These are phyloP conservation scores for Leucocoprinus birnbaumii DNA, from an alignment of 768 basidiomycete genomes.

Conservation along the genomic window DNA sequence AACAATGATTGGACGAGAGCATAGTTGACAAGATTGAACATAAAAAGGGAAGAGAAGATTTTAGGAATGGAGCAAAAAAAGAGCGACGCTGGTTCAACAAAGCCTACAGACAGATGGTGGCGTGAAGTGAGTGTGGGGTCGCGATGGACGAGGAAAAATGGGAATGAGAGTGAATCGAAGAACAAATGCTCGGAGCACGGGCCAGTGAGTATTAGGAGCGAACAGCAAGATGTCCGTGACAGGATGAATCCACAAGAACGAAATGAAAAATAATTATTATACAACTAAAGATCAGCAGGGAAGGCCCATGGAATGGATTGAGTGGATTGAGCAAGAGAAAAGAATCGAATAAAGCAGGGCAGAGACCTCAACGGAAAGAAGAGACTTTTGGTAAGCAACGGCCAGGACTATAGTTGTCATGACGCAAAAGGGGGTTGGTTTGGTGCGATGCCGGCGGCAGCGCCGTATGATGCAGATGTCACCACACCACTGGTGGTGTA, in stretches of 20 bases:
- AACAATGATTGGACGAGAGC: background rate
- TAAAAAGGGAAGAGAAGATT: background rate
- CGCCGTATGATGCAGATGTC: background rate
- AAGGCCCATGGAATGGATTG: background rate
- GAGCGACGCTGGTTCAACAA: background rate
- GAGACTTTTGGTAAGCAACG: background rate
- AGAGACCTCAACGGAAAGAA: background rate
- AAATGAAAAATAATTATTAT: background rate
- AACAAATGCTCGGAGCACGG: background rate
- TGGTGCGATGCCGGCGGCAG: background rate
- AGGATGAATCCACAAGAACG: background rate
- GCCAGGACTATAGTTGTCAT: background rate
- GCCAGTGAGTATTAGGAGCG: background rate
- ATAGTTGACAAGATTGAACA: background rate
- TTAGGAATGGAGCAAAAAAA: background rate
- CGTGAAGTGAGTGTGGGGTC: too few species aligned
- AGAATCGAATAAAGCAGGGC: background rate
- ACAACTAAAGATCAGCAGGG: background rate
- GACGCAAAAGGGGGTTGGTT: conserved; percentile 1
- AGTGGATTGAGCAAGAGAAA: too few species aligned
- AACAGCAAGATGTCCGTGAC: background rate
- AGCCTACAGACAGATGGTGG: too few species aligned
- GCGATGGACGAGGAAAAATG: background rate
- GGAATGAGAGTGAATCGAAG: background rate
- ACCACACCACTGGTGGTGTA: background rate